A percentile compares a stretch with the other conserved stretches of the same genome.
Conservation (phyloP, 129 eudicot genomes). For the carrot (Daucus carota) region DH1_v3.0 NC_030383.2:48048001-48048500, state of each 20-base stretch:
- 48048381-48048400: slow-evolving; percentile 82
- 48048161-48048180: slow-evolving; percentile 53
- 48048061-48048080: slow-evolving; percentile 40
- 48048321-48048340: slow-evolving; percentile 59
- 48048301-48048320: slow-evolving; percentile 46
- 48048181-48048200: slow-evolving; percentile 39
- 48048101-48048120: slow-evolving; percentile 52
- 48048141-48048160: slow-evolving; percentile 93
- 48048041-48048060: slow-evolving; percentile 69
- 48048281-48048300: slow-evolving; percentile 59
- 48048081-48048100: slow-evolving; percentile 56
- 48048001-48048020: slow-evolving; percentile 82
- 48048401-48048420: slow-evolving; percentile 65
- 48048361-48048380: slow-evolving; percentile 72
- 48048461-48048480: slow-evolving; percentile 70
- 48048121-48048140: slow-evolving; percentile 65
- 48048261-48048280: slow-evolving; percentile 83
- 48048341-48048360: slow-evolving; percentile 76
- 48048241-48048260: slow-evolving; percentile 74
- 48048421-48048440: slow-evolving; percentile 72
- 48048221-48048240: slow-evolving; percentile 55
- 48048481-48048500: slow-evolving; percentile 74
- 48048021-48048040: slow-evolving; percentile 66
- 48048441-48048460: slow-evolving; percentile 60
- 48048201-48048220: slow-evolving; percentile 59